phyloP scores from a whole-genome alignment of 2,329 filamentous ascomycete genomes.

The Chrysoporthe deuterocubensis region DNA sequence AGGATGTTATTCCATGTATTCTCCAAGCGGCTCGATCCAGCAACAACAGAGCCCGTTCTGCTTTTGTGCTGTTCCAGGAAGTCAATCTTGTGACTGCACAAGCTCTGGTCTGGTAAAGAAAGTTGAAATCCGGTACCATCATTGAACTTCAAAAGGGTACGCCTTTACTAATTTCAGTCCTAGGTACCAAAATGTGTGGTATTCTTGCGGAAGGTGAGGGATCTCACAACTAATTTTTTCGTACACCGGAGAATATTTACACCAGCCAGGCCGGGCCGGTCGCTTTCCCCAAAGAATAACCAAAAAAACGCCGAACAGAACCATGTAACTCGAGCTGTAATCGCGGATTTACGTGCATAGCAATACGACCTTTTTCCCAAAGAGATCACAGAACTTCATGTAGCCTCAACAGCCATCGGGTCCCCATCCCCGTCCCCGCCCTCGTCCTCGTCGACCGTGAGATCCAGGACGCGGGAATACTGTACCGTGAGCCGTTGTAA shows the following conservation, averaged over 20 bases:
- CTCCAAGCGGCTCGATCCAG: too few species aligned
- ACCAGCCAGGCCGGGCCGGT: neutral
- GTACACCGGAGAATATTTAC: neutral
- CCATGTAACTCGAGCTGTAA: neutral
- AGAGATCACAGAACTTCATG: conserved; percentile 8
- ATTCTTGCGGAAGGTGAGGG: too few species aligned
- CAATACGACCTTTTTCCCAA: neutral
- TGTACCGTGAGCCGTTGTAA: conserved; percentile 93
- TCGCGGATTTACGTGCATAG: neutral
- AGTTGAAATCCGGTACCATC: too few species aligned
- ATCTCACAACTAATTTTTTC: neutral
- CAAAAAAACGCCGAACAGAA: conserved; percentile 7
- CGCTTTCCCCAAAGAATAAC: neutral
- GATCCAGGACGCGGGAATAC: conserved; percentile 81
- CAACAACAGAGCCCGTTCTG: too few species aligned
- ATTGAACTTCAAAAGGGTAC: neutral
- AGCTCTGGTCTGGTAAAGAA: too few species aligned
- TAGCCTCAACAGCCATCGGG: conserved; percentile 48
- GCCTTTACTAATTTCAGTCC: too few species aligned
- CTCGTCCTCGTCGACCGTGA: conserved; percentile 54
- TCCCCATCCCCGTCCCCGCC: conserved; percentile 41
- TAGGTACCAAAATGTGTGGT: too few species aligned
- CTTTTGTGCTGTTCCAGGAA: too few species aligned
- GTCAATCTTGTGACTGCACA: too few species aligned
- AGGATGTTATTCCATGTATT: too few species aligned